phyloP scores from a whole-genome alignment of 257 asterid genomes.

The Eucommia ulmoides region DNA sequence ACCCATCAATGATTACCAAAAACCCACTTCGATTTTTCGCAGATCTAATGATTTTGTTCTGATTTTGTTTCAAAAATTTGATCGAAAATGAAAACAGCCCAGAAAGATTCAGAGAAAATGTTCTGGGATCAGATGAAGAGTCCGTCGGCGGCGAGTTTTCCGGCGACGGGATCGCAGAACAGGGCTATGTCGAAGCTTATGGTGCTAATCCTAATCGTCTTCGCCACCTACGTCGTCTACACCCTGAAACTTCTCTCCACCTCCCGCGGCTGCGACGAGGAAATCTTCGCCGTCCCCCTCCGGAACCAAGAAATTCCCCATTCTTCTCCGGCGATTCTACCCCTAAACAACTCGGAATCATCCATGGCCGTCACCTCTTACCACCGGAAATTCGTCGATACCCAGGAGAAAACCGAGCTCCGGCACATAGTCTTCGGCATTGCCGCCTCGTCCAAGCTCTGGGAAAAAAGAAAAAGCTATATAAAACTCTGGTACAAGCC shows the following conservation, averaged over 20 bases:
- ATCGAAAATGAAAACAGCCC: slow-evolving; percentile 43
- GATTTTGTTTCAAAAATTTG: too few species aligned
- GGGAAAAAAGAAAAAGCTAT: slow-evolving; percentile 25
- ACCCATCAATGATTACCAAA: not conserved
- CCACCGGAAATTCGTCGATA: not conserved
- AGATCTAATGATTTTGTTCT: not conserved
- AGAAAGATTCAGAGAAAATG: slow-evolving; percentile 47
- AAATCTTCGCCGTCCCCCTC: not conserved
- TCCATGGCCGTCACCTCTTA: too few species aligned
- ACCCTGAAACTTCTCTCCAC: slow-evolving; percentile 19
- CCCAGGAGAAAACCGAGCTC: slow-evolving; percentile 15
- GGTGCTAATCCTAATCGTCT: slow-evolving; percentile 41
- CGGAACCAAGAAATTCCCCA: not conserved
- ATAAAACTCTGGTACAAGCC: slow-evolving; percentile 28
- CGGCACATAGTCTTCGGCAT: slow-evolving; percentile 35
- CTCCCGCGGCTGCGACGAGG: not conserved
- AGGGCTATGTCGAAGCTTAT: slow-evolving; percentile 42
- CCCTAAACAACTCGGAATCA: not conserved
- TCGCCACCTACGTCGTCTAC: slow-evolving; percentile 45
- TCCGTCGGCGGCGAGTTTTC: slow-evolving; percentile 16
- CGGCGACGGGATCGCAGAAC: slow-evolving; percentile 17
- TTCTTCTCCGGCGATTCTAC: not conserved
- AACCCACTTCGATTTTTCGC: not conserved
- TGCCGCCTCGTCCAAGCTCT: slow-evolving; percentile 21
- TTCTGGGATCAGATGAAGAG: slow-evolving; percentile 57